phyloP scores from a whole-genome alignment of 2,329 filamentous ascomycete genomes.

The Coleophoma crateriformis region DNA sequence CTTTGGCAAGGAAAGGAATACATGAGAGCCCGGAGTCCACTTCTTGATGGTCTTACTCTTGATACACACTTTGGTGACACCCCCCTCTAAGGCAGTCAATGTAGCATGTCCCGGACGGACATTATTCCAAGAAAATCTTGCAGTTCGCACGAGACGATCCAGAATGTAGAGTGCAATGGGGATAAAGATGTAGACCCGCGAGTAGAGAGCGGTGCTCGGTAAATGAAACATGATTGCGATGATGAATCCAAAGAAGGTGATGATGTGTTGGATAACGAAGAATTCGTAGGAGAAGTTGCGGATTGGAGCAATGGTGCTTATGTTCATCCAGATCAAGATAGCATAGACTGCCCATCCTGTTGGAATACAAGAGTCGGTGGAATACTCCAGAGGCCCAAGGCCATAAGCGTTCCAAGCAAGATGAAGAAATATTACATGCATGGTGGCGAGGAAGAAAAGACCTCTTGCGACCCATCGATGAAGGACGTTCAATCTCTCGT shows the following conservation, averaged over 20 bases:
- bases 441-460: constrained; percentile 57
- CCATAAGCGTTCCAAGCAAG: constrained; percentile 18
- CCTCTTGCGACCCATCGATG: constrained; percentile 67
- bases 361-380: constrained; percentile 24
- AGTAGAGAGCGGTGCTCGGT: constrained; percentile 24
- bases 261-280: constrained; percentile 63
- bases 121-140: constrained; percentile 28
- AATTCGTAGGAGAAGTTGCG: constrained; percentile 62
- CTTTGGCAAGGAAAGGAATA: constrained; percentile 54
- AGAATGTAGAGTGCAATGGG: constrained; percentile 17
- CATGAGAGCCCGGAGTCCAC: constrained; percentile 45
- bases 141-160: constrained; percentile 18
- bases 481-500: constrained; percentile 68
- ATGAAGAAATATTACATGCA: constrained; percentile 19
- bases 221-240: constrained; percentile 28
- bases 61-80: constrained; percentile 30
- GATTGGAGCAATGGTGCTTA: constrained; percentile 58
- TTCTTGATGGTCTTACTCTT: constrained; percentile 26
- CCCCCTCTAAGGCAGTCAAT: constrained; percentile 25
- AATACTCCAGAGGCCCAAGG: constrained; percentile 17
- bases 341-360: constrained; percentile 60
- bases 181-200: constrained; percentile 22
- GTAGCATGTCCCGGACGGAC: constrained; percentile 16
- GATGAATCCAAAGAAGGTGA: constrained; percentile 38
- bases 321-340: constrained; percentile 58